Evolutionary conservation across 768 basidiomycete species (phyloP).

Genomic region (Suillus weaverae): DNA sequence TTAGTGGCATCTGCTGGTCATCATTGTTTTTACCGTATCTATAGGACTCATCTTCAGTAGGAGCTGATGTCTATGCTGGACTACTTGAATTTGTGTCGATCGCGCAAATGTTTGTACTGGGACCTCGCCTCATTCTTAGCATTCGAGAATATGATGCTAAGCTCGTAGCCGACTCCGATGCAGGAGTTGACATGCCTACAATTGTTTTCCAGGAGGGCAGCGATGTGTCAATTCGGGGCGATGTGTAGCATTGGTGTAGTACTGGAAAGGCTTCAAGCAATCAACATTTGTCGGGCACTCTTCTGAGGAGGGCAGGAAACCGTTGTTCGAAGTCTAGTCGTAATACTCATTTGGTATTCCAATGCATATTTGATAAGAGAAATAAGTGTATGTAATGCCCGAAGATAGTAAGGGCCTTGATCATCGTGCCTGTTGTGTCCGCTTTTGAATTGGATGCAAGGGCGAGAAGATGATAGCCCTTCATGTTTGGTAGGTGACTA

Average conservation of each 20-base stretch:
- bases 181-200: neutral
- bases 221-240: neutral
- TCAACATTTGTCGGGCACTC: neutral
- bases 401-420: neutral
- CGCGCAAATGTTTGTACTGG: neutral
- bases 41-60: neutral
- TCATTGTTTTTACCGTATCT: neutral
- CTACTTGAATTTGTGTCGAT: neutral
- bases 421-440: neutral
- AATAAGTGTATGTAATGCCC: neutral
- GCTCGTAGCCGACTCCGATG: neutral
- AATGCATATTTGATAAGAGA: neutral
- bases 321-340: neutral
- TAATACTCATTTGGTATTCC: neutral
- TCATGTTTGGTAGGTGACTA: neutral
- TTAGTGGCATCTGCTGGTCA: neutral
- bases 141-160: neutral
- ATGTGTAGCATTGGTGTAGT: neutral
- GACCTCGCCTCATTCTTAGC: constrained; percentile 1
- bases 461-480: neutral
- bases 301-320: neutral
- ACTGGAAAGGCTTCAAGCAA: neutral
- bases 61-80: neutral
- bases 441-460: neutral
- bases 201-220: neutral